phyloP scores from a whole-genome alignment of 495 filamentous ascomycete species.

The Trichoderma erinaceum region DNA sequence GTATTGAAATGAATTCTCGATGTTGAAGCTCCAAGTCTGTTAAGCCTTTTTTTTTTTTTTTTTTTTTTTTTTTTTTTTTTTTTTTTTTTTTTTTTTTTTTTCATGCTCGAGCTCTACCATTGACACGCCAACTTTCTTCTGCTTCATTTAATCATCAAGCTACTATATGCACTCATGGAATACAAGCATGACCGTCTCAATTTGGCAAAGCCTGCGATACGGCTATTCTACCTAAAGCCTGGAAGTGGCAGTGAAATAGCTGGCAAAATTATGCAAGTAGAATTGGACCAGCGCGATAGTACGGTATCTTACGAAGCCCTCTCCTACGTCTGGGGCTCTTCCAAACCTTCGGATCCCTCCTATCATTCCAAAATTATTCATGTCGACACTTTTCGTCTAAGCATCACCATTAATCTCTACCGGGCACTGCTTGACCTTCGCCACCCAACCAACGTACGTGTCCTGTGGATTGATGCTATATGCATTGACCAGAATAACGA shows the following conservation, averaged over 20 bases:
- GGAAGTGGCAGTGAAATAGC: background rate
- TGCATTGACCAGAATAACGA: no score
- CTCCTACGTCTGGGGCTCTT: background rate
- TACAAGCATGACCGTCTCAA: slow-evolving; percentile 15
- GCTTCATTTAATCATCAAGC: no score
- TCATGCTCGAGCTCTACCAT: no score
- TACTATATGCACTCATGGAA: slow-evolving; percentile 17
- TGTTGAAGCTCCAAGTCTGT: no score
- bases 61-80: no score
- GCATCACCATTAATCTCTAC: background rate
- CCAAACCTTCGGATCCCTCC: no score
- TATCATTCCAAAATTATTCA: background rate
- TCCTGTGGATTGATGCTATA: slow-evolving; percentile 9
- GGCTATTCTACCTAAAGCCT: background rate
- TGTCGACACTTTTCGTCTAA: background rate
- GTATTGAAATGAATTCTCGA: no score
- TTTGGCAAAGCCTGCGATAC: background rate
- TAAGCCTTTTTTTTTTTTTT: no score
- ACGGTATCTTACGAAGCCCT: background rate
- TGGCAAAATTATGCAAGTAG: background rate
- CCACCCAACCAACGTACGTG: background rate
- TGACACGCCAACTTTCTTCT: no score
- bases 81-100: no score
- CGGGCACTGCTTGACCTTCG: background rate
- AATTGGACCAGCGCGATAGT: background rate